Conservation (phyloP, 2,329 filamentous ascomycete genomes). For the Colletotrichum filicis region DNA sequence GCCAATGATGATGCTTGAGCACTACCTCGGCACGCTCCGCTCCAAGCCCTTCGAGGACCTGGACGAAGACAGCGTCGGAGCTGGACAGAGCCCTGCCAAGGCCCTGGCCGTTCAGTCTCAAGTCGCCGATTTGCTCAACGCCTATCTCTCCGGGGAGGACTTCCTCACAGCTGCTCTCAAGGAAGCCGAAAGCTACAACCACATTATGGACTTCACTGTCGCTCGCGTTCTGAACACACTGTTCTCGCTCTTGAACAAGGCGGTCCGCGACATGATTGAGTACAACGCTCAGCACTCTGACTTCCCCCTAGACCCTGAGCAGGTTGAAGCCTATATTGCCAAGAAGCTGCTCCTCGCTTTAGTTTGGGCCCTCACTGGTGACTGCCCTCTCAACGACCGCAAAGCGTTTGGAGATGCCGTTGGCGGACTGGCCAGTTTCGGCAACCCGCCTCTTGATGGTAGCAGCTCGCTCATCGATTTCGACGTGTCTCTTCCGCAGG, state of each 20-base stretch:
- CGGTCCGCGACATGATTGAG: conserved; percentile 90
- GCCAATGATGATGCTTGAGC: conserved; percentile 88
- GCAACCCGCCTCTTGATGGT: conserved; percentile 82
- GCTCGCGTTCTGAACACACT: conserved; percentile 91
- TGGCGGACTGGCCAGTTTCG: conserved; percentile 84
- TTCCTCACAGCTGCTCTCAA: conserved; percentile 84
- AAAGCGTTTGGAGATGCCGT: conserved; percentile 91
- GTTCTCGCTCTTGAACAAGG: conserved; percentile 95
- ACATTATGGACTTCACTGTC: conserved; percentile 98
- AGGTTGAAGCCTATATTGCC: conserved; percentile 87
- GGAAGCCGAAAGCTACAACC: conserved; percentile 81
- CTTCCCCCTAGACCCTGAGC: conserved; percentile 90
- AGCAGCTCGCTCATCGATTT: conserved; percentile 93
- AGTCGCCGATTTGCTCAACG: conserved; percentile 81
- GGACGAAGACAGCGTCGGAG: conserved; percentile 87
- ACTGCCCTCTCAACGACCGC: conserved; percentile 88
- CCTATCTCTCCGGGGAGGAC: conserved; percentile 80
- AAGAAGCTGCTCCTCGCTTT: conserved; percentile 95
- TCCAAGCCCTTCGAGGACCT: conserved; percentile 92
- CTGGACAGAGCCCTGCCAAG: conserved; percentile 80
- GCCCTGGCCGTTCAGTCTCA: conserved; percentile 82
- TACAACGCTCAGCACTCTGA: conserved; percentile 96
- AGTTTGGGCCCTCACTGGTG: conserved; percentile 95
- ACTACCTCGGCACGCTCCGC: conserved; percentile 88
- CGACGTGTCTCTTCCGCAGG: conserved; percentile 86